These are phyloP conservation scores for Ruellia speciosa DNA, from an alignment of 305 asterid species.

Conservation along the genomic window DNA sequence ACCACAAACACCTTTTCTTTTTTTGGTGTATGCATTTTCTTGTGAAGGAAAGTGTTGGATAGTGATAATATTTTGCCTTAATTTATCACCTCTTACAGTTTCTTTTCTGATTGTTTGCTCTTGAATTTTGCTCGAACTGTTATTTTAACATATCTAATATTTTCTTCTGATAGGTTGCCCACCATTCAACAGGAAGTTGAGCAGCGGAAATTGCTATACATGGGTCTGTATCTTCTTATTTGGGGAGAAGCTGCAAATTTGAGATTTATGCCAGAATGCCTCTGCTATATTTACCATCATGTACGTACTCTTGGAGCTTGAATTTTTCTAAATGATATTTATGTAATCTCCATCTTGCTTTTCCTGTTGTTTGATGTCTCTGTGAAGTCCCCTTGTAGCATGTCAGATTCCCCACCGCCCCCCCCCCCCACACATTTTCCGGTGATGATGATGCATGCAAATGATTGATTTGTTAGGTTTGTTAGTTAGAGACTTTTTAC, in stretches of 20 bases:
- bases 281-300: conserved; percentile 93
- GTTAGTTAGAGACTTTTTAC: background rate
- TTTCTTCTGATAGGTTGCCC: conserved; percentile 66
- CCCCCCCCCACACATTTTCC: background rate
- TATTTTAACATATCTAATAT: conserved; percentile 15
- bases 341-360: background rate
- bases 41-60: background rate
- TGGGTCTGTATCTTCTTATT: conserved; percentile 94
- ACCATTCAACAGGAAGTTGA: conserved; percentile 97
- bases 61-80: too few relatives aligned
- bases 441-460: background rate
- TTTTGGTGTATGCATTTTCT: background rate
- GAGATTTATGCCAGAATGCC: conserved; percentile 98
- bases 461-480: conserved; percentile 2
- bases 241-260: conserved; percentile 99
- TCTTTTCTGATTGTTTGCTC: conserved; percentile 1
- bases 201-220: conserved; percentile 85
- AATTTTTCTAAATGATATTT: conserved; percentile 8
- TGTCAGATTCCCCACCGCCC: too few relatives aligned
- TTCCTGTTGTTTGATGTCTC: conserved; percentile 5
- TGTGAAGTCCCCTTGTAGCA: conserved; percentile 3
- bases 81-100: background rate
- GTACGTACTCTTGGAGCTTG: conserved; percentile 35
- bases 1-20: conserved; percentile 11
- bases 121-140: conserved; percentile 6